A percentile compares a stretch with the other conserved stretches of the same genome.
phyloP scores from a whole-genome alignment of 768 basidiomycete species.

The Pseudohyphozyma bogoriensis region DNA sequence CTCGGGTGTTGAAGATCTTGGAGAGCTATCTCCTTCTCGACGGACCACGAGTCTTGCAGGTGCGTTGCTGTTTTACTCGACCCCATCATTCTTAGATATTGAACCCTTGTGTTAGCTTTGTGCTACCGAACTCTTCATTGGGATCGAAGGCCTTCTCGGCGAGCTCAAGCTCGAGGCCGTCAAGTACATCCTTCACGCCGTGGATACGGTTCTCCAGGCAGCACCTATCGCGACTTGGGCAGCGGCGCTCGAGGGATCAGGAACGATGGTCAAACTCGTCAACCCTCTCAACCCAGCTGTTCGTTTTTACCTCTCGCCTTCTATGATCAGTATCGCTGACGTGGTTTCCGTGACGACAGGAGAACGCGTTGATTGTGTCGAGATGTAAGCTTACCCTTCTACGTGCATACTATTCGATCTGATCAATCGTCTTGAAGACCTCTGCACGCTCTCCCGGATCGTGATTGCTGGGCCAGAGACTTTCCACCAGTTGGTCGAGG shows the following conservation, averaged over 20 bases:
- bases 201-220: conserved; percentile 55
- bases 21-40: conserved; percentile 75
- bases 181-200: conserved; percentile 45
- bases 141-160: conserved; percentile 42
- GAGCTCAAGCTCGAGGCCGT: conserved; percentile 49
- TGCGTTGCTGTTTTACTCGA: conserved; percentile 32
- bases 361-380: conserved; percentile 42
- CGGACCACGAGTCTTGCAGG: conserved; percentile 53
- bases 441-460: conserved; percentile 66
- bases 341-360: too few species aligned
- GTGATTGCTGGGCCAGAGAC: conserved; percentile 54
- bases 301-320: too few species aligned
- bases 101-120: conserved; percentile 4
- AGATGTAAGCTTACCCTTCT: conserved; percentile 40
- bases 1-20: conserved; percentile 54
- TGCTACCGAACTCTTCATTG: conserved; percentile 39
- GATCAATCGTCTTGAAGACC: conserved; percentile 33
- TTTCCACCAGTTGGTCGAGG: conserved; percentile 61
- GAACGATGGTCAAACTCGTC: conserved; percentile 60
- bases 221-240: conserved; percentile 60
- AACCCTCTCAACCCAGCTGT: conserved; percentile 37
- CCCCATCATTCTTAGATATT: neutral
- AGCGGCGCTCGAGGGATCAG: conserved; percentile 59
- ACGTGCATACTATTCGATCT: neutral
- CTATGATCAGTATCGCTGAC: too few species aligned